These are phyloP conservation scores for Whalleya microplaca DNA, from an alignment of 2,329 filamentous ascomycete species.

Conservation along the genomic window DNA sequence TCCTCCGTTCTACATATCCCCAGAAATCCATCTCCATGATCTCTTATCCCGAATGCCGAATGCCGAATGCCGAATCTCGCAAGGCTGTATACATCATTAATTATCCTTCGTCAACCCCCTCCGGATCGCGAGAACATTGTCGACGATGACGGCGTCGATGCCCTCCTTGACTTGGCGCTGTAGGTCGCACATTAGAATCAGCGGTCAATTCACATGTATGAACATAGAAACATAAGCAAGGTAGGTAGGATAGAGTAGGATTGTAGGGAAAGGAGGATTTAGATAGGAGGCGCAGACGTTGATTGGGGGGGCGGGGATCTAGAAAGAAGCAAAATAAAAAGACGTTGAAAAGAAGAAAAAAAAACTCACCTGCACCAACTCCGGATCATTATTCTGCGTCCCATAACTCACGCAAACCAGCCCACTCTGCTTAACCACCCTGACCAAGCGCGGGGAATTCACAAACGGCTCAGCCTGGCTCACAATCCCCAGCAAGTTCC, in stretches of 20 bases:
- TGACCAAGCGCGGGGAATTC: slow-evolving; percentile 84
- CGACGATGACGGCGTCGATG: slow-evolving; percentile 97
- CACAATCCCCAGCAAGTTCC: slow-evolving; percentile 93
- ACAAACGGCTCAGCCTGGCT: slow-evolving; percentile 87
- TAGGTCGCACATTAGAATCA: not conserved
- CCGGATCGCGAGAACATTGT: slow-evolving; percentile 89
- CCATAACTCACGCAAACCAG: slow-evolving; percentile 96
- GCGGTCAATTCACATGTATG: no score
- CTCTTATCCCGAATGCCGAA: no score
- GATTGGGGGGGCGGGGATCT: slow-evolving; percentile 13
- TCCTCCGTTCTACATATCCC: no score
- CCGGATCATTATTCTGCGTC: slow-evolving; percentile 83
- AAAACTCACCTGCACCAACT: slow-evolving; percentile 76
- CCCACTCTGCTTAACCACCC: slow-evolving; percentile 91
- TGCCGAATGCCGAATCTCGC: no score
- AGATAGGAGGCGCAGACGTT: no score
- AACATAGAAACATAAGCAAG: no score
- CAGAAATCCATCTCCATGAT: no score
- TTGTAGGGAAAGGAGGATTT: no score
- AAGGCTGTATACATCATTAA: no score
- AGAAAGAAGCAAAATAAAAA: not conserved
- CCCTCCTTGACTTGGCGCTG: slow-evolving; percentile 90
- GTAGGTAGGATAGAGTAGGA: no score
- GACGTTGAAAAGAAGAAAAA: not conserved
- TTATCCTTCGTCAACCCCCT: slow-evolving; percentile 72